A percentile compares a stretch with the other conserved stretches of the same genome.
These are phyloP conservation scores for Aspergillus novofumigatus DNA, from an alignment of 2,329 filamentous ascomycete genomes.

Conservation along the genomic window DNA sequence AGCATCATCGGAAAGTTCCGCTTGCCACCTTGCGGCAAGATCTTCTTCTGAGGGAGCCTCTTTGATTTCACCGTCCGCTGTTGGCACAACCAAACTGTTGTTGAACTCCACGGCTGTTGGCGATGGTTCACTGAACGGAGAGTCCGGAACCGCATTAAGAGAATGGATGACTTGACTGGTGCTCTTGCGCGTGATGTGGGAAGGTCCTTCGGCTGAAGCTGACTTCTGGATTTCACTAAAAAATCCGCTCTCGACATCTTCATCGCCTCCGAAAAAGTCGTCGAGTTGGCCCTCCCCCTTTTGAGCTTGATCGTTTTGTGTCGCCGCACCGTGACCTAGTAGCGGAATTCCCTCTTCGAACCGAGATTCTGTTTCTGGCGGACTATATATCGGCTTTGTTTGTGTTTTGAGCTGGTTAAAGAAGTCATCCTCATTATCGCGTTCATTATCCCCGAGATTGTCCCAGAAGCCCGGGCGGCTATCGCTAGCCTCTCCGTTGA, in stretches of 20 bases:
- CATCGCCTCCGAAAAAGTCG: conserved; percentile 37
- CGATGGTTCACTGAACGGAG: conserved; percentile 23
- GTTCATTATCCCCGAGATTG: conserved; percentile 44
- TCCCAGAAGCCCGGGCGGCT: conserved; percentile 40
- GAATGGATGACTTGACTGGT: conserved; percentile 62
- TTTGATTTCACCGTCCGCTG: conserved; percentile 17
- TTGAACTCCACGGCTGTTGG: conserved; percentile 26
- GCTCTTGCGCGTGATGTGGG: conserved; percentile 60
- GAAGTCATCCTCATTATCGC: conserved; percentile 52
- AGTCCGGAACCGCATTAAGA: conserved; percentile 37
- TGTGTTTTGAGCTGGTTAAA: conserved; percentile 51
- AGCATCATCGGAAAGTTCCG: conserved; percentile 53
- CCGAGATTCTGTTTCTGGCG: conserved; percentile 50
- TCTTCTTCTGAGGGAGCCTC: conserved; percentile 50
- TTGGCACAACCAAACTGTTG: conserved; percentile 19
- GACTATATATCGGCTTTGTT: conserved; percentile 36
- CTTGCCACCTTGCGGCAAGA: conserved; percentile 76
- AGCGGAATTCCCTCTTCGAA: conserved; percentile 69
- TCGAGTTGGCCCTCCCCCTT: conserved; percentile 23
- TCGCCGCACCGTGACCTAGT: conserved; percentile 39
- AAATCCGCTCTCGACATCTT: conserved; percentile 34
- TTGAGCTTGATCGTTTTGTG: conserved; percentile 20
- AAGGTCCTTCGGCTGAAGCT: conserved; percentile 10
- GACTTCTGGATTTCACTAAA: conserved; percentile 27
- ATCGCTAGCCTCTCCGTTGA: conserved; percentile 10